Base-by-base conservation (phyloP, 148 eudicot genomes). In the Diospyros kaki region DNA sequence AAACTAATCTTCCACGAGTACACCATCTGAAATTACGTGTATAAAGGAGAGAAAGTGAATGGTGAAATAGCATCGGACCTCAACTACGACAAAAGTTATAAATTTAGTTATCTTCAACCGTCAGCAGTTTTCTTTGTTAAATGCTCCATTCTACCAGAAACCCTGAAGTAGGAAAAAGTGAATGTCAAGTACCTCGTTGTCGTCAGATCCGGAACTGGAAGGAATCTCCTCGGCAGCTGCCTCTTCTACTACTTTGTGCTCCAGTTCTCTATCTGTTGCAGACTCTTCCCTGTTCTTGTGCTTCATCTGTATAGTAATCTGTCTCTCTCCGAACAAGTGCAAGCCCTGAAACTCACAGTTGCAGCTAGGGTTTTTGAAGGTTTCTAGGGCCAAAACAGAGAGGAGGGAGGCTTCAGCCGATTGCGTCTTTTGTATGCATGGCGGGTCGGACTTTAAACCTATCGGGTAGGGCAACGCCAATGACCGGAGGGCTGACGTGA, bases 161-260 rank as follows among this genome's bases (percentile, higher is more conserved):
- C 6, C 12, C 6, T 3, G 17, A 56, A 13, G 15, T 5, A 13
- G 0, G 9, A 9, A 38, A 63, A 39, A 4, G 10, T 3, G 10
- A 3, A 40, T 18, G 2, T 38, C 4, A 67, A 45, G 59, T 69
- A 69, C 79, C 74, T 62, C 79, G 41, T 63, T 45, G 17, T 63
- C 46, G 17, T 50, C 68, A 10, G 43, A 48, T 50, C 69, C 79
- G 64, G 79, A 76, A 69, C 39, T 74, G 42, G 58, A 66, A 44
- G 41, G 39, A 7, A 46, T 48, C 9, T 66, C 53, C 51, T 66
- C 10, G 15, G 51, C 18, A 1, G 12, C 70, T 66, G 45, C 70
- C 13, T 6, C 70, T 2, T 56, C 17, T 13, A 12, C 17, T 56
- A 12, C 59, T 56, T 56, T 14, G 59, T 13, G 4, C 2, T 17